Base-by-base conservation (phyloP, 257 asterid genomes). In the Solanum piurae region DNA sequence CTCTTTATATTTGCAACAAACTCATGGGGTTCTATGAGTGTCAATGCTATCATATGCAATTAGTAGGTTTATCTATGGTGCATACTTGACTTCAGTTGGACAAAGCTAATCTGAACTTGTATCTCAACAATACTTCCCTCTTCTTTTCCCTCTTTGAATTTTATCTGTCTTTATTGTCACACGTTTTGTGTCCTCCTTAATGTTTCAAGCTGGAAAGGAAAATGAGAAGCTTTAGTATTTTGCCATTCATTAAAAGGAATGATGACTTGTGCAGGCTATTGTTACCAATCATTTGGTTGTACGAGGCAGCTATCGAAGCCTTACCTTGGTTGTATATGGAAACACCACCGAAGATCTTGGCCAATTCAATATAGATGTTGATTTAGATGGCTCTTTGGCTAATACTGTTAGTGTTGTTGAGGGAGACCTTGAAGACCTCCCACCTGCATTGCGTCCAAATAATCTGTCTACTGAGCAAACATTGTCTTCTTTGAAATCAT, bases 271-370 rank as follows among this genome's bases (percentile, higher is more conserved):
- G 91, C 92, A 97, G 99, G 96, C 95, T 73, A 89, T 93, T 90
- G 95, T 97, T 83, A 95, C 99, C 87, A 95, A 89, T 90, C 99
- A 95, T 95, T 90, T 97, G 95, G 98, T 95, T 77, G 92, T 97
- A 37, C 93, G 99, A 89, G 99, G 99, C 90, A 95, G 98, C 95
- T 97, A 95, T 91, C 97, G 98, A 87, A 94, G 95, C 95, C 95
- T 97, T 74, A 97, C 98, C 94, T 92, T 97, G 98, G 99, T 97
- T 86, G 88, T 97, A 88, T 97, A 95, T 88, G 99, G 99, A 72
- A 95, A 95, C 89, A 95, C 98, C 68, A 95, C 98, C 1, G 98
- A 94, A 92, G 99, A 95, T 93, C 90, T 97, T 74, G 98, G 99
- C 88, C 99, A 97, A 89, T 97, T 93, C 87, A 97, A 93, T 93